Base-by-base conservation (phyloP, 352 stramenopile species). In the Poterioochromonas sp. region DNA sequence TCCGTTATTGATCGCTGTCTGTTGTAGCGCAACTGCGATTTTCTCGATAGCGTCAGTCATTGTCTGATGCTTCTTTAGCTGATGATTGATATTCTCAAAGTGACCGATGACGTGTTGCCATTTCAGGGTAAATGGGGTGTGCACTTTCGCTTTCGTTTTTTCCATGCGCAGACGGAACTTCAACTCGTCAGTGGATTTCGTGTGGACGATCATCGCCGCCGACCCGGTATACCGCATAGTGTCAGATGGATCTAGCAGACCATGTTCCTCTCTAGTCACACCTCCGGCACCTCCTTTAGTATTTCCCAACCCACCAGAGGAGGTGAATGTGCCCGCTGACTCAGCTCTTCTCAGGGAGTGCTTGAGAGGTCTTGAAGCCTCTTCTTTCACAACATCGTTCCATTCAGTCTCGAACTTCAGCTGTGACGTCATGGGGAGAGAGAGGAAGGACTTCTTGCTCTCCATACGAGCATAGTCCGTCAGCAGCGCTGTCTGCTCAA, bases 161-260 rank as follows among this genome's bases (percentile, higher is more conserved):
- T 74, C 39, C 65, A 74, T 74, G 15, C 41, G 65, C 18, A 74
- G 15, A 18, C 41, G 5, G 40, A 74, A 74, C 18, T 51, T 54
- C 18, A 74, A 39, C 29, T 74, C 65, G 1, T 74, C 65, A 26
- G 39, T 58, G 15, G 65, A 39, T 35, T 54, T 3, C 15, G 39
- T 40, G 40, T 74, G 65, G 34, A 74, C 29, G 29, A 74, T 74
- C 11, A 74, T 34, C 0, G 65, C 65, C 20, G 65, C 53, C 15
- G 39, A 51, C 0, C 65, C 65, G 2, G 65, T 54, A n/a, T 74
- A 74, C 3, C 65, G 37, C 37, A 74, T 74, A 11, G 40, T 51
- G 40, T 74, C 65, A 8, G 39, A 32, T 18, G 65, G 65, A 37
- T 74, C 65, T 2, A 74, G 3, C 15, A 74, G 41, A 5, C 20